A percentile compares a stretch with the other conserved stretches of the same genome.
These are phyloP conservation scores for Phytophthora citricola DNA, from an alignment of 352 stramenopile genomes.

Conservation along the genomic window DNA sequence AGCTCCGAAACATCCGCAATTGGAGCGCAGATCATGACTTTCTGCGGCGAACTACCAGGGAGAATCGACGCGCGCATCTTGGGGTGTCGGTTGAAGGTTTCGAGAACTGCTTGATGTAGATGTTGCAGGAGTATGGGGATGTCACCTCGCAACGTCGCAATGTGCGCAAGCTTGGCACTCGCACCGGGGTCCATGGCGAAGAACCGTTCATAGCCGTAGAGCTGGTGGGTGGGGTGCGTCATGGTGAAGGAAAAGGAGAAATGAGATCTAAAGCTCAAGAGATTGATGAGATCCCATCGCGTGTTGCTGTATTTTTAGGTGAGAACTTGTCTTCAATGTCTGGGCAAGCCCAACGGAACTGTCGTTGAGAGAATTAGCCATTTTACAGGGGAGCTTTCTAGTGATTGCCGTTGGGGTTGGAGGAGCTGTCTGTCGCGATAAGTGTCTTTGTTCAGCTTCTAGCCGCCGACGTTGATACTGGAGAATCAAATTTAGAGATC, in stretches of 20 bases:
- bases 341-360: conserved; percentile 23
- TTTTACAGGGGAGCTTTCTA: conserved; percentile 6
- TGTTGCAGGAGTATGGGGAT: conserved; percentile 39
- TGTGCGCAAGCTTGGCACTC: conserved; percentile 57
- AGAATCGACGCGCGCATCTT: conserved; percentile 60
- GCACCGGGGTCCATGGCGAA: conserved; percentile 59
- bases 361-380: conserved; percentile 6
- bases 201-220: conserved; percentile 76
- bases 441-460: conserved; percentile 63
- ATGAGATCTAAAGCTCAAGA: too few relatives aligned
- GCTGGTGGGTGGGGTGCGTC: conserved; percentile 48
- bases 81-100: conserved; percentile 65
- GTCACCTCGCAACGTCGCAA: conserved; percentile 57
- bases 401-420: conserved; percentile 19
- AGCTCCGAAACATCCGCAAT: conserved; percentile 54
- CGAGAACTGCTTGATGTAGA: conserved; percentile 52
- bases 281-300: conserved; percentile 7
- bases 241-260: conserved; percentile 9
- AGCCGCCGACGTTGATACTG: conserved; percentile 58
- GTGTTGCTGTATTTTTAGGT: conserved; percentile 35
- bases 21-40: conserved; percentile 58
- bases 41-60: conserved; percentile 48
- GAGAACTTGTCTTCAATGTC: conserved; percentile 12
- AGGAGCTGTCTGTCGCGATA: conserved; percentile 37
- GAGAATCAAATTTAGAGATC: background rate